Percentiles rank a stretch among this genome's conserved stretches.
phyloP scores from a whole-genome alignment of 2,329 filamentous ascomycete species.

The Pseudocercospora cruenta region DNA sequence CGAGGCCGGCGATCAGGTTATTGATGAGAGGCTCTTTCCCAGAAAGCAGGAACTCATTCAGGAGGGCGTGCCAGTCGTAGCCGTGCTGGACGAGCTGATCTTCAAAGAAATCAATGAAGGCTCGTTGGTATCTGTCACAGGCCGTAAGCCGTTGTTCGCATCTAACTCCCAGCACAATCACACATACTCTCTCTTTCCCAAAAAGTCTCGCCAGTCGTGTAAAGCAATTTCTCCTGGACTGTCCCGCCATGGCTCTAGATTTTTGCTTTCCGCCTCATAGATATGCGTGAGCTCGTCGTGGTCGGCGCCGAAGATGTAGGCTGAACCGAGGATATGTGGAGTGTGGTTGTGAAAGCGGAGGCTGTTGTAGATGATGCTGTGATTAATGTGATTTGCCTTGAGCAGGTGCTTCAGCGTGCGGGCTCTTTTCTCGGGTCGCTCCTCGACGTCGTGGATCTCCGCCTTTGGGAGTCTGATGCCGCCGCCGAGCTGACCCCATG shows the following conservation, averaged over 20 bases:
- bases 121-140: conserved; percentile 72
- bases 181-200: conserved; percentile 70
- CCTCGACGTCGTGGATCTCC: conserved; percentile 78
- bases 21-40: conserved; percentile 79
- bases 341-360: conserved; percentile 80
- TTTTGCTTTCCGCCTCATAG: conserved; percentile 75
- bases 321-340: conserved; percentile 79
- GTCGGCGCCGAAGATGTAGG: conserved; percentile 81
- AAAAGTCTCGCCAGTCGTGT: conserved; percentile 82
- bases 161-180: conserved; percentile 1
- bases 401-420: conserved; percentile 87
- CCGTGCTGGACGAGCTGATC: conserved; percentile 76
- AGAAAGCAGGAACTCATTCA: conserved; percentile 74
- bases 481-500: conserved; percentile 29
- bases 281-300: conserved; percentile 73
- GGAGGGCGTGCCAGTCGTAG: conserved; percentile 82
- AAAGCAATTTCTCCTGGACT: conserved; percentile 82
- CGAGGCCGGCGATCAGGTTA: conserved; percentile 76
- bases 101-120: conserved; percentile 93
- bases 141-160: conserved; percentile 9
- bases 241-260: conserved; percentile 78
- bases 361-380: conserved; percentile 79
- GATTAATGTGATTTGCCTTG: conserved; percentile 87
- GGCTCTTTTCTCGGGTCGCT: conserved; percentile 74
- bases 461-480: conserved; percentile 64